Base-by-base conservation (phyloP, 495 filamentous ascomycete species). In the Umbilicaria muhlenbergii region DNA sequence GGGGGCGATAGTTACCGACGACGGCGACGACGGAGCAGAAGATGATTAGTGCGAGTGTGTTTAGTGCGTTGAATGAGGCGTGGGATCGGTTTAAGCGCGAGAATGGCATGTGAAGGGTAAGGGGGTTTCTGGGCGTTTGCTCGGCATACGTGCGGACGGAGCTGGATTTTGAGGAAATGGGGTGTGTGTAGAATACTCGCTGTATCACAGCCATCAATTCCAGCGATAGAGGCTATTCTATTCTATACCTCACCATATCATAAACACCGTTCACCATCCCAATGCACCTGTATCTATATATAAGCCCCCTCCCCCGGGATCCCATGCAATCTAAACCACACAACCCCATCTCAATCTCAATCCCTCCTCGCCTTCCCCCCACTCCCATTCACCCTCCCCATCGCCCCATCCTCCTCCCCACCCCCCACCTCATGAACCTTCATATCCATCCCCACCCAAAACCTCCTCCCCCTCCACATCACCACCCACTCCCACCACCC, bases 31-130 rank as follows among this genome's bases (percentile, higher is more conserved):
- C 88, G 2, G 92, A 96, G 61, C 84, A 94, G 47, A 75, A 73
- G 36, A 93, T 98, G 81, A 84, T 96, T 58, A 83, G 86, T 40
- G 83, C 76, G 7, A 77, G 80, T 5, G 91, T 98, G 14, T 98
- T 98, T 53, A 81, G 79, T 49, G 82, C 86, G 13, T 66, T 98
- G 58, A 98, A 98, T 56, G 92, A 96, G 62, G 86, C 87, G 6
- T 98, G 91, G 91, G 91, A 98, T 57, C 93, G 87, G 61, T 98
- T 98, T 65, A 91, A 89, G 63, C 67, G 68, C 45, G 88, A 98
- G 55, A 95, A 96, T 60, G 74, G 74, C 4, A 63, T 89, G 44
- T 89, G 68, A 58, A 50, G 34, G 18, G 13, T 17, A 34, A 10
- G 24, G 24, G 24, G 3, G 3, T 6, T 28, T 3, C 4, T 6